phyloP scores from a whole-genome alignment of 2,329 filamentous ascomycete species.

The Talaromyces albobiverticillius region DNA sequence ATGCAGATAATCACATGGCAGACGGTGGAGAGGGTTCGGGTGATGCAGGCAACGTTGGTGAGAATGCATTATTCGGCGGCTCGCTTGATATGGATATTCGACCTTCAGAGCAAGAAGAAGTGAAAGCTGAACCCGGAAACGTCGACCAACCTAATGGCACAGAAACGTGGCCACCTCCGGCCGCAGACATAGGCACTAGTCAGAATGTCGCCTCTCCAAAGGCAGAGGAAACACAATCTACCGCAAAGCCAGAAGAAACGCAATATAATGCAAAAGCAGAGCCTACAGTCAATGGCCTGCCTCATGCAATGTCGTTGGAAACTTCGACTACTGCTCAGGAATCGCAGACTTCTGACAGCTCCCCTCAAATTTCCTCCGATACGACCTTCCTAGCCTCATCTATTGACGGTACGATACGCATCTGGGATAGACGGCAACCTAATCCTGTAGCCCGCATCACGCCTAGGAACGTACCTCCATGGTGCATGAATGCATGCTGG shows the following conservation, averaged over 20 bases:
- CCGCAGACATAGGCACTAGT: conserved; percentile 18
- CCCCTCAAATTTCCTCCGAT: conserved; percentile 55
- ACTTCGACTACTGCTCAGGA: conserved; percentile 24
- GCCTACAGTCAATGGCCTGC: conserved; percentile 36
- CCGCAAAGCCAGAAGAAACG: conserved; percentile 18
- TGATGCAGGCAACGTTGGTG: conserved; percentile 71
- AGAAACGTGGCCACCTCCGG: conserved; percentile 11
- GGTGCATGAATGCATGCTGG: conserved; percentile 98
- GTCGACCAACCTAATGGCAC: conserved; percentile 20
- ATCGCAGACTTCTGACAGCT: conserved; percentile 22
- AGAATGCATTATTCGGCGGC: conserved; percentile 77
- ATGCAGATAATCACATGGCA: conserved; percentile 59
- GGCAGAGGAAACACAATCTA: conserved; percentile 10
- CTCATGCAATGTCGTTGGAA: conserved; percentile 42
- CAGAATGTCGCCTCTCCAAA: background rate
- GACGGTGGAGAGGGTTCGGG: conserved; percentile 49
- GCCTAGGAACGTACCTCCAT: conserved; percentile 76
- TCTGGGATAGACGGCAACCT: conserved; percentile 60
- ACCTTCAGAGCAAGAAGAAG: conserved; percentile 47
- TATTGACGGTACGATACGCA: conserved; percentile 47
- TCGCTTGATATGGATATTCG: conserved; percentile 65
- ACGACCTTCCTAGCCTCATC: conserved; percentile 80
- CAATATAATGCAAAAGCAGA: conserved; percentile 22
- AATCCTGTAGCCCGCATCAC: conserved; percentile 76
- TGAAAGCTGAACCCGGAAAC: conserved; percentile 28